Evolutionary conservation across 352 stramenopile species (phyloP), one percentile per base, ranked within the genome.

Genomic region (Phytophthora pluvialis): DNA sequence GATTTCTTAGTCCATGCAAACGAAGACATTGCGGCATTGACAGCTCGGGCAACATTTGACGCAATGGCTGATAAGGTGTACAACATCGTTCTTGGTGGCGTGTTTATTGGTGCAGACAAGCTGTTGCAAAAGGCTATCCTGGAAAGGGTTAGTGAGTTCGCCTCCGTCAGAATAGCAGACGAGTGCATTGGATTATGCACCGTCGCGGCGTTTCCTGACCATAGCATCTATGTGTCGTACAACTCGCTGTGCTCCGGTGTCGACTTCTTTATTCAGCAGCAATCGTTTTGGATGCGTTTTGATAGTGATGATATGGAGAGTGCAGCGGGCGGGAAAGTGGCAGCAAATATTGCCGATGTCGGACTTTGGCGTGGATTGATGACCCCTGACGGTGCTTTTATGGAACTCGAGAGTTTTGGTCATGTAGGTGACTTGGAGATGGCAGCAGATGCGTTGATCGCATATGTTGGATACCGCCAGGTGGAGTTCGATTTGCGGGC

Each of bases 401-500:
- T 73, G 18, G 67, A 79, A 35, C 53, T 82, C 0, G 55, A 72
- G 26, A 60, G 33, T 21, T 67, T 72, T 55, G 42, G 53, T 11
- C 42, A 48, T 33, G 16, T 15, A 11, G 64, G 64, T 18, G 32
- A 50, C 32, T 52, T 76, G 31, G 54, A 68, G 13, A 40, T 68
- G 50, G 44, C 52, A 42, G 35, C 59, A 64, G 59, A 65, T 39
- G 66, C 46, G 5, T 55, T 78, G 4, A 59, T 60, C 16, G 40
- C 31, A 28, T 55, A 65, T 53, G 68, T 69, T 40, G 50, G 47
- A 3, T 63, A 67, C 13, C 53, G 44, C 2, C 44, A 48, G 11
- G 39, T 86, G 11, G 66, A 79, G 12, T 78, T 88, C 46, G 80
- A 88, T 61, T 53, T 86, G 39, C 73, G 75, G 36, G 69, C 78